Evolutionary conservation across 1,284 basidiomycete species (phyloP).

Genomic region (Ustilago bromivora): DNA sequence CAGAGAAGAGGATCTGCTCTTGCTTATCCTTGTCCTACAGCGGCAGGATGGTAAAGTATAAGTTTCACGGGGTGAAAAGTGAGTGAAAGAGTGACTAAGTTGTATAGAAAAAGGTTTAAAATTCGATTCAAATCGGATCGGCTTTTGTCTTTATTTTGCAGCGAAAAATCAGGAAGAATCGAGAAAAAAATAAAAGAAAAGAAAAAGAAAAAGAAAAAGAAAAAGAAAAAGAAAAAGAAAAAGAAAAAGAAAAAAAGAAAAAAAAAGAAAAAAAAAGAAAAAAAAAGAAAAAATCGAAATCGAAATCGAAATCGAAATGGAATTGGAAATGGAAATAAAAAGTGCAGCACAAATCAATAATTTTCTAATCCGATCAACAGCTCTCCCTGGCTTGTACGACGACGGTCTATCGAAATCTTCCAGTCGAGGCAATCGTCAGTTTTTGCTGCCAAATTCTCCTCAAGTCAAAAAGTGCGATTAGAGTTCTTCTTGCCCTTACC

Average conservation of each 20-base stretch:
- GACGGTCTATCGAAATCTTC: background rate
- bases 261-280: no score
- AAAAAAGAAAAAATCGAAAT: no score
- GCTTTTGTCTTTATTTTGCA: background rate
- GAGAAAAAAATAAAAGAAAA: background rate
- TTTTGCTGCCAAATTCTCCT: background rate
- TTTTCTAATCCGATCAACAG: background rate
- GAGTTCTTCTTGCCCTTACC: background rate
- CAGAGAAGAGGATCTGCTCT: background rate
- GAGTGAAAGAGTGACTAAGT: background rate
- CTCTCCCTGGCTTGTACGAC: background rate
- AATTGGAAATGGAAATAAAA: background rate
- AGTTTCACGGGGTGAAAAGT: conserved; percentile 3
- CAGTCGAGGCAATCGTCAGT: background rate
- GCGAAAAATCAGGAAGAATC: background rate
- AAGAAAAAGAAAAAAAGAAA: no score
- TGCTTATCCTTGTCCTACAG: background rate
- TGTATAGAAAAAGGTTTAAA: conserved; percentile 2
- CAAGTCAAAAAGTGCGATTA: background rate
- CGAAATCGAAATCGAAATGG: no score
- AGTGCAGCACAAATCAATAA: background rate
- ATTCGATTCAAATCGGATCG: background rate
- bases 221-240: no score
- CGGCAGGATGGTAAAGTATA: background rate
- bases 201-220: no score